These are phyloP conservation scores for Monilinia fructicola DNA, from an alignment of 2,329 filamentous ascomycete genomes.

Conservation along the genomic window DNA sequence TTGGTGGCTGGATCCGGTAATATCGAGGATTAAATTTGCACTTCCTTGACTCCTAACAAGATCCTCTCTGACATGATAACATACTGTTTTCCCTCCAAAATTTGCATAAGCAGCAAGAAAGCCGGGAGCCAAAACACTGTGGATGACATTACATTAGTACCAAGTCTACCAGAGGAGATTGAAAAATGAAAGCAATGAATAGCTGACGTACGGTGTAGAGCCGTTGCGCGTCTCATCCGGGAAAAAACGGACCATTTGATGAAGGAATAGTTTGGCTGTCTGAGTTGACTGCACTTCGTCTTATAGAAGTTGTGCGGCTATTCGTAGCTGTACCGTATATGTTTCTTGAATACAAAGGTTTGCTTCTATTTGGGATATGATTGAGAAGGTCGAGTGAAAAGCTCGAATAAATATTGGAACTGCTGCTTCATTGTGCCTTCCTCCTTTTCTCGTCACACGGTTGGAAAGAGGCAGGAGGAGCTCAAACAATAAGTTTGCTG, in stretches of 20 bases:
- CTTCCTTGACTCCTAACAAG: neutral
- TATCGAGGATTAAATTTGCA: neutral
- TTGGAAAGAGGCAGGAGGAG: neutral
- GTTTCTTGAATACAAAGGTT: neutral
- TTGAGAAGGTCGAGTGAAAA: neutral
- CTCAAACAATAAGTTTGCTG: no score
- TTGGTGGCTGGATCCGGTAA: neutral
- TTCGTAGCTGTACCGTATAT: neutral
- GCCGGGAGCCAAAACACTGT: neutral
- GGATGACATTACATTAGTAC: neutral
- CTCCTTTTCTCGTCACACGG: neutral
- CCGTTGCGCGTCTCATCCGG: no score
- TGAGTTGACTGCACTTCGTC: neutral
- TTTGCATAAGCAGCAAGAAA: no score
- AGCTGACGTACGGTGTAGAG: neutral
- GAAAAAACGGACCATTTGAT: no score
- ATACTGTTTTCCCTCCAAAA: no score
- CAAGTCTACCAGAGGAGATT: neutral
- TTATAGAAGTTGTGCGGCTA: neutral
- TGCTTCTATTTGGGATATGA: neutral
- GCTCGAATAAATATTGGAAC: neutral
- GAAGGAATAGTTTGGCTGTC: neutral
- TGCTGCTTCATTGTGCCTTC: neutral
- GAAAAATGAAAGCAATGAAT: neutral
- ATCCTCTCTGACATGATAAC: neutral